Evolutionary conservation across 1,284 basidiomycete species (phyloP).

Genomic region (Ganoderma boninense): DNA sequence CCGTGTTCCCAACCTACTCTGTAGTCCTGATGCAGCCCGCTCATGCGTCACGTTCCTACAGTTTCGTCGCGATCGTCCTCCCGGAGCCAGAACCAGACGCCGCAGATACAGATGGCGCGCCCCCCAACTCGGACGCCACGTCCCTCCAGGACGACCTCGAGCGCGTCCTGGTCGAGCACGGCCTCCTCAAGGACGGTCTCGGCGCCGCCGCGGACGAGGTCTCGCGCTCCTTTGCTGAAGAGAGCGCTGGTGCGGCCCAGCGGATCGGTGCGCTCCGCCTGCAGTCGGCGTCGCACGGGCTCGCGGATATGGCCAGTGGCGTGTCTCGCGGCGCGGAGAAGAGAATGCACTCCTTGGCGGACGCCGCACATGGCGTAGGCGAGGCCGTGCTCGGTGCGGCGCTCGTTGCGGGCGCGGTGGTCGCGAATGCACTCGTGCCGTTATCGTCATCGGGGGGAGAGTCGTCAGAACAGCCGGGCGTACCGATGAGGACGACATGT

Average conservation of each 20-base stretch:
- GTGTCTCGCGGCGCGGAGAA: slow-evolving; percentile 23
- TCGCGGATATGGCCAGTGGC: slow-evolving; percentile 28
- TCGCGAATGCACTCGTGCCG: slow-evolving; percentile 33
- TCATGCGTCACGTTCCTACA: slow-evolving; percentile 5
- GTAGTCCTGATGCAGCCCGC: neutral
- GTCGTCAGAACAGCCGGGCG: slow-evolving; percentile 27
- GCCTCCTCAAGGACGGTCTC: slow-evolving; percentile 41
- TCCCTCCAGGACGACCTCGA: slow-evolving; percentile 36
- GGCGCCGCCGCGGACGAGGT: slow-evolving; percentile 40
- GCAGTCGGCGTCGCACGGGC: neutral
- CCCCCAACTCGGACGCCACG: slow-evolving; percentile 16
- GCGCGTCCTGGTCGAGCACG: slow-evolving; percentile 35
- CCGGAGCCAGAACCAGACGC: slow-evolving; percentile 36
- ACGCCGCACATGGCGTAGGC: slow-evolving; percentile 32
- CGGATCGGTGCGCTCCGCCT: slow-evolving; percentile 16
- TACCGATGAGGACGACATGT: slow-evolving; percentile 7
- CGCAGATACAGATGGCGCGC: slow-evolving; percentile 14
- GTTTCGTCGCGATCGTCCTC: slow-evolving; percentile 40
- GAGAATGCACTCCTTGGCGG: slow-evolving; percentile 32
- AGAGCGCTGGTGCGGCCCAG: slow-evolving; percentile 27
- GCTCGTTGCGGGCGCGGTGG: slow-evolving; percentile 36
- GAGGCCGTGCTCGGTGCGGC: slow-evolving; percentile 33
- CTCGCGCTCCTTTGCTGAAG: slow-evolving; percentile 35
- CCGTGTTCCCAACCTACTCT: too few species aligned
- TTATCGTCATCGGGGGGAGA: too few species aligned